These are phyloP conservation scores for Agrostemma githago DNA, from an alignment of 148 eudicot species.

Conservation along the genomic window DNA sequence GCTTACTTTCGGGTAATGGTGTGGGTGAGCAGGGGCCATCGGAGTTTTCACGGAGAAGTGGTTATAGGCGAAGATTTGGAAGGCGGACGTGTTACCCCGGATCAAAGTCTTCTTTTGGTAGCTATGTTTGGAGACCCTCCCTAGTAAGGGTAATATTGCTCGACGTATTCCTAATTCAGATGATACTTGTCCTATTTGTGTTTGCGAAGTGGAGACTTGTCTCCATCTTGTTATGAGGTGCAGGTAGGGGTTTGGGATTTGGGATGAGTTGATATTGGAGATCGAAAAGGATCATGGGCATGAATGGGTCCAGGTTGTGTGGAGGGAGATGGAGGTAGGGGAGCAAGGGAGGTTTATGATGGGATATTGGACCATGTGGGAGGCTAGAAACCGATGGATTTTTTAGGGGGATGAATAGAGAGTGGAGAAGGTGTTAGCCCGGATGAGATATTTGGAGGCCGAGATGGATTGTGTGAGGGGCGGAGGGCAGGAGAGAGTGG, in stretches of 20 bases:
- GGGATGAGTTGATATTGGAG: neutral
- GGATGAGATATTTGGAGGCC: too few relatives aligned
- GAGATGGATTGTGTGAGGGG: too few relatives aligned
- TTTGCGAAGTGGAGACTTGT: neutral
- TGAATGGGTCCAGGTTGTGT: neutral
- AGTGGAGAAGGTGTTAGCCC: too few relatives aligned
- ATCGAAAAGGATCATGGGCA: neutral
- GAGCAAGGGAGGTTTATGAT: too few relatives aligned
- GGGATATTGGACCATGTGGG: too few relatives aligned
- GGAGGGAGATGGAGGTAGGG: too few relatives aligned
- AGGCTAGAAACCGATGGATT: too few relatives aligned
- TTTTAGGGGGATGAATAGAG: too few relatives aligned
- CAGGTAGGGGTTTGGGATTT: neutral
- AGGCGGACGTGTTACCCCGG: neutral
- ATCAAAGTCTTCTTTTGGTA: neutral
- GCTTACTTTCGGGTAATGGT: too few relatives aligned
- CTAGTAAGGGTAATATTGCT: neutral
- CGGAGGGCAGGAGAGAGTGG: too few relatives aligned
- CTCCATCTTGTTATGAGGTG: neutral
- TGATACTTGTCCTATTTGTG: neutral
- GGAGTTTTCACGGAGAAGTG: neutral
- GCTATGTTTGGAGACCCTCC: neutral
- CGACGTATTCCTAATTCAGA: neutral
- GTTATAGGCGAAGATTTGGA: neutral
- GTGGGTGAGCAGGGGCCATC: neutral